These are phyloP conservation scores for Ophiognomonia clavigignenti-juglandacearum DNA, from an alignment of 2,329 filamentous ascomycete species.

Conservation along the genomic window DNA sequence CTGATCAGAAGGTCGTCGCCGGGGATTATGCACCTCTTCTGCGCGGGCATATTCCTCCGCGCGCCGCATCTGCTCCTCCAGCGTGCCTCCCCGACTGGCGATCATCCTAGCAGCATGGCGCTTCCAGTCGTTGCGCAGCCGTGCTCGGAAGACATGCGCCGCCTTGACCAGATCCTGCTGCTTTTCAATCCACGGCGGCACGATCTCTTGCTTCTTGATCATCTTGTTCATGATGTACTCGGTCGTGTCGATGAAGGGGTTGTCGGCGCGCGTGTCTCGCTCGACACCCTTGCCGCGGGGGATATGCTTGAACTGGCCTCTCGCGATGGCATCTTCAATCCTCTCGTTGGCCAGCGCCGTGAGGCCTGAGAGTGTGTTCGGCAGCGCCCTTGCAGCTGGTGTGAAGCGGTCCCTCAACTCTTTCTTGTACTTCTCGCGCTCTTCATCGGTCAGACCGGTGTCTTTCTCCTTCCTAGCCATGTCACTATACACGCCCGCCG, in stretches of 20 bases:
- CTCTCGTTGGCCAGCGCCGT: constrained; percentile 78
- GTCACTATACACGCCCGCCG: constrained; percentile 46
- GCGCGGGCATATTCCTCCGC: constrained; percentile 73
- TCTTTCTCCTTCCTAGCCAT: constrained; percentile 45
- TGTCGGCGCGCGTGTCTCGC: constrained; percentile 75
- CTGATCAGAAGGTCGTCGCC: constrained; percentile 39
- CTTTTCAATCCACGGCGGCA: constrained; percentile 98
- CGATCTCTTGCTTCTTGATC: constrained; percentile 91
- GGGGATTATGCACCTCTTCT: constrained; percentile 63
- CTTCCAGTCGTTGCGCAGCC: constrained; percentile 79
- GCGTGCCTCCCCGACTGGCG: constrained; percentile 66
- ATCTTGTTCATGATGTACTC: constrained; percentile 99
- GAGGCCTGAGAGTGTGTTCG: constrained; percentile 72
- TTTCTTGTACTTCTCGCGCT: constrained; percentile 65
- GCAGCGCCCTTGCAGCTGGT: constrained; percentile 66
- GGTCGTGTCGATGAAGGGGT: constrained; percentile 90
- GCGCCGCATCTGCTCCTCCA: constrained; percentile 66
- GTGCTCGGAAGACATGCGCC: constrained; percentile 62
- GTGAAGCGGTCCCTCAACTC: constrained; percentile 79
- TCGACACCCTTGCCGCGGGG: constrained; percentile 74
- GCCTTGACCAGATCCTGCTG: constrained; percentile 81
- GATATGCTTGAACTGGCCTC: constrained; percentile 84
- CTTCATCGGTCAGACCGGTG: constrained; percentile 59
- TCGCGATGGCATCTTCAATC: constrained; percentile 89
- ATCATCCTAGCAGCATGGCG: constrained; percentile 77